Conservation (phyloP, 192 early-diverging fungal genomes). For the Entophlyctis luteolus region DNA sequence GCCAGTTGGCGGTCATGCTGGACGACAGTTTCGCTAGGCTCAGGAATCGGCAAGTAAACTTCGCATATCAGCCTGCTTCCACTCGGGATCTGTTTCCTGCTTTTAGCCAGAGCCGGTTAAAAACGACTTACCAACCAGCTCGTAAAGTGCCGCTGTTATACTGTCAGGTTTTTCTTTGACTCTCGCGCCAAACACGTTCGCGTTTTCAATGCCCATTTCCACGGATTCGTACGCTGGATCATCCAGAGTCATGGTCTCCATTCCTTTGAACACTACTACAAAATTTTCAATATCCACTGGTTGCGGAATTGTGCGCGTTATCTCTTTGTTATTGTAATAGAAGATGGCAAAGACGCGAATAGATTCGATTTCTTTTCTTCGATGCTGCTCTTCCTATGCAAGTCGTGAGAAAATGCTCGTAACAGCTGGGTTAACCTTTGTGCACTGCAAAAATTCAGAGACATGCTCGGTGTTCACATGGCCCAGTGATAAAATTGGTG, state of each 20-base stretch:
- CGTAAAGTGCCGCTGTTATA: slow-evolving; percentile 42
- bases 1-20: slow-evolving; percentile 23
- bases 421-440: slow-evolving; percentile 23
- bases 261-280: slow-evolving; percentile 32
- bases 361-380: slow-evolving; percentile 32
- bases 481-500: slow-evolving; percentile 30
- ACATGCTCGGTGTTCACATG: slow-evolving; percentile 24
- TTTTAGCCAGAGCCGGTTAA: background rate
- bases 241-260: slow-evolving; percentile 28
- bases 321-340: slow-evolving; percentile 45
- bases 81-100: background rate
- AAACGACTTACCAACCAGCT: slow-evolving; percentile 31
- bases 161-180: slow-evolving; percentile 43
- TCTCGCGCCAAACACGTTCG: slow-evolving; percentile 32
- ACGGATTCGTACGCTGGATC: background rate
- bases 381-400: slow-evolving; percentile 35
- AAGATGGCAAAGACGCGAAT: slow-evolving; percentile 28
- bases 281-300: slow-evolving; percentile 35
- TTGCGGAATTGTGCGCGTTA: slow-evolving; percentile 41
- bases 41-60: slow-evolving; percentile 44
- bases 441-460: slow-evolving; percentile 34
- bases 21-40: slow-evolving; percentile 17
- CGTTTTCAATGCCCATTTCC: slow-evolving; percentile 9
- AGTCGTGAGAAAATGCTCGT: background rate
- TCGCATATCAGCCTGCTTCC: slow-evolving; percentile 32